Evolutionary conservation across 1,139 yeast genomes (phyloP).

Genomic region (Taphrina sp.): DNA sequence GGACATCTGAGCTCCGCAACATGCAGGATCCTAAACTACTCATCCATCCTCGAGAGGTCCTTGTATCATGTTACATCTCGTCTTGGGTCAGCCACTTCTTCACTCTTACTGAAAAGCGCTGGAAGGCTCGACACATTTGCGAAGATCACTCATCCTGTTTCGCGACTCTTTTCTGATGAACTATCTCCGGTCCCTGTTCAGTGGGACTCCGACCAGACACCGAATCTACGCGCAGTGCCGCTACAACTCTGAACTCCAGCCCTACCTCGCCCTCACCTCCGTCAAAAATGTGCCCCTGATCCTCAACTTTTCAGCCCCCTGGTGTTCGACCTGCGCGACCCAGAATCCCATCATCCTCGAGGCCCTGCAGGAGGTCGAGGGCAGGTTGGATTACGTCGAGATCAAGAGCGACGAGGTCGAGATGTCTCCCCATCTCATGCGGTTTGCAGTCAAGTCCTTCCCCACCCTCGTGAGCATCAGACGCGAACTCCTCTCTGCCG

Average conservation of each 20-base stretch:
- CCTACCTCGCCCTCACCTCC: conserved; percentile 14
- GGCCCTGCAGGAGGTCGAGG: conserved; percentile 19
- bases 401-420: conserved; percentile 29
- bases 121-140: too few species aligned
- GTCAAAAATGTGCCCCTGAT: conserved; percentile 28
- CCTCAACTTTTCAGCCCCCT: conserved; percentile 26
- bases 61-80: too few species aligned
- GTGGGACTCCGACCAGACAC: conserved; percentile 11
- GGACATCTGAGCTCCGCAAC: too few species aligned
- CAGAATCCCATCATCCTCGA: conserved; percentile 13
- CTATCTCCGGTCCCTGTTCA: conserved; percentile 25
- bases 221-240: conserved; percentile 27
- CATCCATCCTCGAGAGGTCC: too few species aligned
- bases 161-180: too few species aligned
- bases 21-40: too few species aligned
- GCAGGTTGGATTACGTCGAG: conserved; percentile 28
- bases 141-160: too few species aligned
- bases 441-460: conserved; percentile 20
- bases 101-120: too few species aligned
- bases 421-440: conserved; percentile 2
- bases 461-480: conserved; percentile 29
- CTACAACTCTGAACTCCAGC: conserved; percentile 17
- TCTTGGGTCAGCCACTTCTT: too few species aligned
- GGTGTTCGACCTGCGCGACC: conserved; percentile 21
- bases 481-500: conserved; percentile 24